Evolutionary conservation across 441 rosid species (phyloP).

Genomic region (Gossypium davidsonii): DNA sequence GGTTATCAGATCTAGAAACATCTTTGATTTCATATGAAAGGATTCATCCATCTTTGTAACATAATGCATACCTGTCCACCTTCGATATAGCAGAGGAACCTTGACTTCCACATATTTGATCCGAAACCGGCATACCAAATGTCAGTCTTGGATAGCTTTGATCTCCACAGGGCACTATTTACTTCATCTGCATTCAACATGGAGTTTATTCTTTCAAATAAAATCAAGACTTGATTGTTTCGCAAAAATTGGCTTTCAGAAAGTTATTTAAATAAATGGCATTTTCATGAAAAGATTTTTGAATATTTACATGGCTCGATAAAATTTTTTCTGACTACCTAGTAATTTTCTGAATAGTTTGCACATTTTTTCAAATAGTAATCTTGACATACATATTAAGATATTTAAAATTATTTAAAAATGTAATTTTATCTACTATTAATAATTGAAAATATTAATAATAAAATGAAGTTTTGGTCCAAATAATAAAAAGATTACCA

Average conservation of each 20-base stretch:
- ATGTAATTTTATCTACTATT: background rate
- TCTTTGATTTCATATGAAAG: background rate
- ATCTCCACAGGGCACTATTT: constrained; percentile 50
- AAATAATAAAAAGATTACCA: background rate
- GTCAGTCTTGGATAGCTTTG: constrained; percentile 57
- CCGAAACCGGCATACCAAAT: constrained; percentile 89
- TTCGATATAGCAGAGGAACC: constrained; percentile 81
- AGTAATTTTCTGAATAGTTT: background rate
- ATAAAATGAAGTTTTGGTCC: background rate
- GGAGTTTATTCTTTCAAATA: background rate
- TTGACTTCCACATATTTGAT: constrained; percentile 76
- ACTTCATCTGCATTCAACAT: constrained; percentile 25
- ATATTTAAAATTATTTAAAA: background rate
- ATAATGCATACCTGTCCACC: constrained; percentile 67
- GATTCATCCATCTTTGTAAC: background rate
- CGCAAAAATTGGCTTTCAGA: background rate
- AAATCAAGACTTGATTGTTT: background rate
- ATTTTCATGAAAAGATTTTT: background rate
- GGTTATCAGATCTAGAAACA: background rate
- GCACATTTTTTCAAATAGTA: background rate
- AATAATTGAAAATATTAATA: background rate
- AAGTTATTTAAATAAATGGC: background rate
- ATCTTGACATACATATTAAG: background rate
- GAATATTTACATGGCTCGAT: background rate
- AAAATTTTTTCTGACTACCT: background rate